These are phyloP conservation scores for Apiotrichum porosum DNA, from an alignment of 1,284 basidiomycete genomes.

Conservation along the genomic window DNA sequence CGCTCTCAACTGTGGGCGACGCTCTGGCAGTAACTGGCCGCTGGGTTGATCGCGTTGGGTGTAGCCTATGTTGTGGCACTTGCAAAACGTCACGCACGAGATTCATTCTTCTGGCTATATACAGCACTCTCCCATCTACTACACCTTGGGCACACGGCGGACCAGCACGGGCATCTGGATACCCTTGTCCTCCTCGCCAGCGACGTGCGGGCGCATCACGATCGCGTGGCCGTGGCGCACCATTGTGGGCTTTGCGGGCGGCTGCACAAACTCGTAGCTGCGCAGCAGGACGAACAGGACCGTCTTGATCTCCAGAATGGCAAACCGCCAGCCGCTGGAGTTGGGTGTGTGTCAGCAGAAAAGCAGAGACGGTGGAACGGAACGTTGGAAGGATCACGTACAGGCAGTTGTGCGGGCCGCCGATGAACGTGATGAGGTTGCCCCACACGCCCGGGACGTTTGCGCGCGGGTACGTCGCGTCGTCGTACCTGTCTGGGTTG, in stretches of 20 bases:
- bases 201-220: slow-evolving; percentile 8
- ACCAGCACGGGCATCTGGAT: slow-evolving; percentile 16
- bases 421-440: slow-evolving; percentile 62
- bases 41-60: too few relatives aligned
- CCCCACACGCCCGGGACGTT: slow-evolving; percentile 61
- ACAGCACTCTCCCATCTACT: too few relatives aligned
- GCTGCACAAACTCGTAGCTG: slow-evolving; percentile 17
- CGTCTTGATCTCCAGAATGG: slow-evolving; percentile 62
- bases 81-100: too few relatives aligned
- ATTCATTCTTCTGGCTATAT: too few relatives aligned
- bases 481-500: slow-evolving; percentile 43
- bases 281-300: slow-evolving; percentile 53
- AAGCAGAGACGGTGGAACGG: too few relatives aligned
- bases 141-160: too few relatives aligned
- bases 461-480: slow-evolving; percentile 34
- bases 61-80: too few relatives aligned
- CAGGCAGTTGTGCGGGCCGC: slow-evolving; percentile 64
- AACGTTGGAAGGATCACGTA: too few relatives aligned
- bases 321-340: slow-evolving; percentile 59
- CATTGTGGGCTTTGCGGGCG: slow-evolving; percentile 1
- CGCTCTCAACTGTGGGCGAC: too few relatives aligned
- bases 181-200: slow-evolving; percentile 10
- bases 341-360: too few relatives aligned
- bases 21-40: too few relatives aligned
- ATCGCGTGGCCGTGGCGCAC: slow-evolving; percentile 2